Conservation (phyloP, 2,329 filamentous ascomycete genomes). For the Penicillium oxalicum region DNA sequence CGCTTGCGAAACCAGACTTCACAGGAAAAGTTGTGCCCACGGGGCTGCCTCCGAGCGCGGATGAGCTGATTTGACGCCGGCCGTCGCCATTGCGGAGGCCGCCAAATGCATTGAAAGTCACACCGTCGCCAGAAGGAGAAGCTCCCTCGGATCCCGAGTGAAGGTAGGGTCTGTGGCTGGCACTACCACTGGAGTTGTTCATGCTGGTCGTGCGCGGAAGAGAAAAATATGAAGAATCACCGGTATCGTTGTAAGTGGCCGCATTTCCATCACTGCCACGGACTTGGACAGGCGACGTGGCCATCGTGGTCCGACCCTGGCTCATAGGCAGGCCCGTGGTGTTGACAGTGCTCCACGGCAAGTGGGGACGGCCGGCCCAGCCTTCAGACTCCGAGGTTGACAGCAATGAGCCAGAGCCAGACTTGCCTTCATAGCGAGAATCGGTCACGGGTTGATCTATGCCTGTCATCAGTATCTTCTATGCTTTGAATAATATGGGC, state of each 20-base stretch:
- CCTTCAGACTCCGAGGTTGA: slow-evolving; percentile 63
- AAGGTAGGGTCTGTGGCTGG: slow-evolving; percentile 30
- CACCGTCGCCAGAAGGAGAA: slow-evolving; percentile 31
- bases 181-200: slow-evolving; percentile 23
- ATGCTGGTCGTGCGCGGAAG: slow-evolving; percentile 42
- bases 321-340: slow-evolving; percentile 43
- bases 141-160: slow-evolving; percentile 29
- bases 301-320: slow-evolving; percentile 42
- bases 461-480: slow-evolving; percentile 2
- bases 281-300: slow-evolving; percentile 54
- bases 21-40: slow-evolving; percentile 26
- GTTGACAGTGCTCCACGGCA: slow-evolving; percentile 56
- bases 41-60: slow-evolving; percentile 28
- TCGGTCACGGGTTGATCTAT: slow-evolving; percentile 27
- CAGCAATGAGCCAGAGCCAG: slow-evolving; percentile 64
- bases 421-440: slow-evolving; percentile 48
- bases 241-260: slow-evolving; percentile 37
- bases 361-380: slow-evolving; percentile 49
- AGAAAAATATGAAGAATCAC: slow-evolving; percentile 45
- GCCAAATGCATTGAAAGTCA: slow-evolving; percentile 26
- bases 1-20: slow-evolving; percentile 26
- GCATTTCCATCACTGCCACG: slow-evolving; percentile 45
- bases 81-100: slow-evolving; percentile 31
- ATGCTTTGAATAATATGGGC: not conserved
- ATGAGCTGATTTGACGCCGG: slow-evolving; percentile 27